Base-by-base conservation (phyloP, 306 rosid genomes). In the Hippophae gyantsensis region DNA sequence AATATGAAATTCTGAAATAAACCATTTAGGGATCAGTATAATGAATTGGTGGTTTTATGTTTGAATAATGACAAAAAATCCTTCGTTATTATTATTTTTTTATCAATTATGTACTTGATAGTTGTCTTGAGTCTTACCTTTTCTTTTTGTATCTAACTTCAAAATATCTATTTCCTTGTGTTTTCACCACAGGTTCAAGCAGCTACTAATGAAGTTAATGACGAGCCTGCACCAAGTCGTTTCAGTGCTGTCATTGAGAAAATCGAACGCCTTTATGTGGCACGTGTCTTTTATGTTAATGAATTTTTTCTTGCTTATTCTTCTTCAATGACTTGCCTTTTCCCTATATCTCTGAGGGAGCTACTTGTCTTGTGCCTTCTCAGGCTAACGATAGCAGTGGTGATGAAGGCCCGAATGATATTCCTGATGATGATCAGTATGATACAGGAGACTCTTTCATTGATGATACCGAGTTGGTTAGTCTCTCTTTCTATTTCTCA, bases 361-460 rank as follows among this genome's bases (percentile, higher is more conserved):
- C 53, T 25, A 40, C 12, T 52, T 54, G 43, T 62, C 38, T 32
- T 32, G 38, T 32, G 38, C 38, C 38, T 42, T 80, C 62, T 58
- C 78, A 92, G 99, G 98, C 96, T 57, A 88, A 86, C 69, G 97
- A 88, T 74, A 92, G 99, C 57, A 86, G 95, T 45, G 99, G 88
- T 38, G 98, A 90, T 23, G 99, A 85, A 67, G 96, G 84, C 80
- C 51, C 63, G 65, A 76, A 54, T 57, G 87, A 86, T 57, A 68
- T 77, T 80, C 97, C 94, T 12, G 95, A 92, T 65, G 99, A 92
- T 54, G 95, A 92, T 84, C 99, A 88, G 63, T 92, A 92, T 77
- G 99, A 92, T 66, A 92, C 99, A 1, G 97, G 88, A 64, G 99
- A 92, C 82, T 92, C 99, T 54, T 92, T 92, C 72, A 92, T 92